Percentiles rank a stretch among this genome's conserved stretches.
Evolutionary conservation across 192 early-diverging fungal species (phyloP).

Genomic region (Radiomyces spectabilis): DNA sequence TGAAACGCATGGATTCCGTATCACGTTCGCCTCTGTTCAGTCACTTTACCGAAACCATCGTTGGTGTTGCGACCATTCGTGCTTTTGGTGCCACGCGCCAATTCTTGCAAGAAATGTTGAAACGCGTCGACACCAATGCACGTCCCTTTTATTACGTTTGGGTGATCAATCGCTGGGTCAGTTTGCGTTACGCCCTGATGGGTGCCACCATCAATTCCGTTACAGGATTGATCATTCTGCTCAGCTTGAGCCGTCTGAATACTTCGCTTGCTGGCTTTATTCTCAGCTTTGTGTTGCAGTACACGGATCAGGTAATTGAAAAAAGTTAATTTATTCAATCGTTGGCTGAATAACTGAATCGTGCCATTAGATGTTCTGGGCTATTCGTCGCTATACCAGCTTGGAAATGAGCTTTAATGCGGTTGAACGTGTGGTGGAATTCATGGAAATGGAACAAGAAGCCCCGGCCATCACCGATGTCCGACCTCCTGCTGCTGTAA

Average conservation of each 20-base stretch:
- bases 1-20: constrained; percentile 79
- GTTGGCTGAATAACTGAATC: not conserved
- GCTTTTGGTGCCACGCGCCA: constrained; percentile 66
- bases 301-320: constrained; percentile 66
- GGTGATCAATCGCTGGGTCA: constrained; percentile 83
- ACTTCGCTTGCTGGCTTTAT: constrained; percentile 80
- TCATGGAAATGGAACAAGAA: constrained; percentile 76
- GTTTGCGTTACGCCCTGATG: constrained; percentile 66
- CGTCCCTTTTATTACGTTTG: constrained; percentile 77
- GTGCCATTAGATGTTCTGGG: constrained; percentile 48
- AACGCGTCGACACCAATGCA: constrained; percentile 48
- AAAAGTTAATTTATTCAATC: too few species aligned
- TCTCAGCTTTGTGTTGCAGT: constrained; percentile 73
- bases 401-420: constrained; percentile 86
- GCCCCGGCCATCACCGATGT: constrained; percentile 45
- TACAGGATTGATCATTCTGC: constrained; percentile 55
- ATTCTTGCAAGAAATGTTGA: constrained; percentile 53
- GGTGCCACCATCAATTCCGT: constrained; percentile 63
- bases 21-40: constrained; percentile 69
- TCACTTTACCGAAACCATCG: constrained; percentile 67
- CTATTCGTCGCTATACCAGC: constrained; percentile 62
- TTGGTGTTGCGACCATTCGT: constrained; percentile 74
- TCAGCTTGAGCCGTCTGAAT: constrained; percentile 41
- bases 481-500: constrained; percentile 37
- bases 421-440: constrained; percentile 82